Percentiles rank a stretch among this genome's conserved stretches.
Conservation (phyloP, 805 yeast species). For the Pichia exigua region DNA sequence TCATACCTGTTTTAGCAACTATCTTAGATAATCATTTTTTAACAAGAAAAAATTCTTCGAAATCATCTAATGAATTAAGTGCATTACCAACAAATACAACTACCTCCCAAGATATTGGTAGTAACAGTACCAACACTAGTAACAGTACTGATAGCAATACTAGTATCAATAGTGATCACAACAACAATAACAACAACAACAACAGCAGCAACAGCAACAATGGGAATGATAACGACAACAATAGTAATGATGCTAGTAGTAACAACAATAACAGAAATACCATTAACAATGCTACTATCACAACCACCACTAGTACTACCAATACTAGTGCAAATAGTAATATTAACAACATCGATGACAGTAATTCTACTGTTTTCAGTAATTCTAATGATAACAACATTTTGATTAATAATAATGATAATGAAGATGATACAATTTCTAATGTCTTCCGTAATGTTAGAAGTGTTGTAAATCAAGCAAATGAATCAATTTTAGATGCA, state of each 20-base stretch:
- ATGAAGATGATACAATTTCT: conserved; percentile 15
- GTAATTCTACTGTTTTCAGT: background rate
- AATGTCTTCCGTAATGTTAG: conserved; percentile 23
- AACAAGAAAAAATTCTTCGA: conserved; percentile 18
- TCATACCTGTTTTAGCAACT: conserved; percentile 85
- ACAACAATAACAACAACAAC: conserved; percentile 3
- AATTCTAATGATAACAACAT: background rate
- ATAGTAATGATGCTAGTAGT: background rate
- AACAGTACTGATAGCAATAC: too few species aligned
- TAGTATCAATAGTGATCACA: too few species aligned
- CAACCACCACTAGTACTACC: background rate
- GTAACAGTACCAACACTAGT: conserved; percentile 1
- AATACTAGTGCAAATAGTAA: background rate
- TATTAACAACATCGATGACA: background rate
- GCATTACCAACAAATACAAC: conserved; percentile 5
- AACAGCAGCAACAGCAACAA: background rate
- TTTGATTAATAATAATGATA: conserved; percentile 11
- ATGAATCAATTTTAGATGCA: conserved; percentile 23
- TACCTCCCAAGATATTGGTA: background rate
- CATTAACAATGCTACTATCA: background rate
- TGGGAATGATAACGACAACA: conserved; percentile 1
- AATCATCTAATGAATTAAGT: background rate
- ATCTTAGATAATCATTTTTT: conserved; percentile 77
- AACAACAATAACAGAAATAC: too few species aligned
- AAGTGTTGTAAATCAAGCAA: conserved; percentile 20